These are phyloP conservation scores for Puccinia polysora DNA, from an alignment of 1,284 basidiomycete species.

Conservation along the genomic window DNA sequence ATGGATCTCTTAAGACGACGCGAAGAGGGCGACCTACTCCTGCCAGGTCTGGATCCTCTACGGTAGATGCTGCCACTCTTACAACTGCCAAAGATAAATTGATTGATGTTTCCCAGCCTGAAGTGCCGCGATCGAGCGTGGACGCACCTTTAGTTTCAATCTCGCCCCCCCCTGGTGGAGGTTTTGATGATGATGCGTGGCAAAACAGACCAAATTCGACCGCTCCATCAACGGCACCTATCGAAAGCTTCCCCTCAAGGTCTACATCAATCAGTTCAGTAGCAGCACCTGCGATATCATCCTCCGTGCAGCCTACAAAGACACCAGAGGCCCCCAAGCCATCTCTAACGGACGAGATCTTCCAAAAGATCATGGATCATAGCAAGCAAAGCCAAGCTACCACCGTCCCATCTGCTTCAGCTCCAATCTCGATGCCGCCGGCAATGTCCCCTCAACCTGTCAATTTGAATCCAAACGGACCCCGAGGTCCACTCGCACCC, in stretches of 20 bases:
- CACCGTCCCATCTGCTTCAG: constrained; percentile 48
- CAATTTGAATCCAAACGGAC: constrained; percentile 55
- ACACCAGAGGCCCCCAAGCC: constrained; percentile 54
- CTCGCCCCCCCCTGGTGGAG: constrained; percentile 59
- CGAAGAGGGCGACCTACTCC: constrained; percentile 78
- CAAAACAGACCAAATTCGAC: constrained; percentile 77
- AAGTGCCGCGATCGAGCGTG: constrained; percentile 57
- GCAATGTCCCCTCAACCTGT: constrained; percentile 46
- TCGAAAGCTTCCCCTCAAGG: constrained; percentile 54
- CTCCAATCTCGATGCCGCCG: constrained; percentile 13
- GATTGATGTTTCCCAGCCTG: constrained; percentile 59
- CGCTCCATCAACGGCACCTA: constrained; percentile 60
- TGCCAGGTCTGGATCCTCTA: constrained; percentile 61
- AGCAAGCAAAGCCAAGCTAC: constrained; percentile 48
- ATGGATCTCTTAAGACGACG: constrained; percentile 75
- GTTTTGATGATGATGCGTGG: constrained; percentile 98
- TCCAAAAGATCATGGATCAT: constrained; percentile 44
- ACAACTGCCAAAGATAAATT: constrained; percentile 72
- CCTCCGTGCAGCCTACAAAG: constrained; percentile 42
- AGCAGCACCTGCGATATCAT: constrained; percentile 51
- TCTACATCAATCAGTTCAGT: constrained; percentile 56
- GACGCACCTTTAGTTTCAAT: constrained; percentile 56
- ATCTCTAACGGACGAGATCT: constrained; percentile 45
- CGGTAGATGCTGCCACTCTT: constrained; percentile 70
- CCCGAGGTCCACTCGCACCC: constrained; percentile 82